Conservation (phyloP, 192 early-diverging fungal species). For the Linnemannia hyalina region DNA sequence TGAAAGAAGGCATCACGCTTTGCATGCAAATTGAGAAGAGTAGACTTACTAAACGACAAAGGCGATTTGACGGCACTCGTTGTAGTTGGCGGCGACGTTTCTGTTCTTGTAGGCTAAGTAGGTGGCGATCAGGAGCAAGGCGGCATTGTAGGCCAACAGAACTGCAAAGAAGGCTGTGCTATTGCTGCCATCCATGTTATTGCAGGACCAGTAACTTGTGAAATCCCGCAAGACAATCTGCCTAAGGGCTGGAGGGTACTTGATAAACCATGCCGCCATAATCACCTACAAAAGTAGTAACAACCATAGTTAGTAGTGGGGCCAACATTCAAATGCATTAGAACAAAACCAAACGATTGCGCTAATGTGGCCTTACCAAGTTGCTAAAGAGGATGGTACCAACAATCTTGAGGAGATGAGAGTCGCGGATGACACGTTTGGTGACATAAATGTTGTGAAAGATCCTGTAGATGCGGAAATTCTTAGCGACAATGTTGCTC, state of each 20-base stretch:
- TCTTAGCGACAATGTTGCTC: conserved; percentile 68
- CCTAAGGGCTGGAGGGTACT: conserved; percentile 40
- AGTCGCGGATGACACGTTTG: conserved; percentile 61
- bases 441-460: conserved; percentile 68
- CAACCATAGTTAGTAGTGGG: not conserved
- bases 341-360: not conserved
- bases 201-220: conserved; percentile 60
- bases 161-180: conserved; percentile 46
- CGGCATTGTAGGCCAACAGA: conserved; percentile 41
- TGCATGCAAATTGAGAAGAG: not conserved
- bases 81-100: conserved; percentile 62
- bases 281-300: conserved; percentile 38
- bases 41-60: conserved; percentile 66
- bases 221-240: conserved; percentile 47
- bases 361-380: conserved; percentile 37
- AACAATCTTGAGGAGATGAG: conserved; percentile 59
- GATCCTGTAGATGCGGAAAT: conserved; percentile 67
- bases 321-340: not conserved
- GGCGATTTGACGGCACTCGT: conserved; percentile 67
- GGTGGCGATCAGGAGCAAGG: conserved; percentile 57
- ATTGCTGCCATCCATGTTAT: conserved; percentile 18
- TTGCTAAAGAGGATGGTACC: conserved; percentile 48
- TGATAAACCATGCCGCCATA: conserved; percentile 49
- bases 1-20: too few relatives aligned
- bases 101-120: conserved; percentile 66